Conservation (phyloP, 805 yeast species). For the Candida gorgasii region DNA sequence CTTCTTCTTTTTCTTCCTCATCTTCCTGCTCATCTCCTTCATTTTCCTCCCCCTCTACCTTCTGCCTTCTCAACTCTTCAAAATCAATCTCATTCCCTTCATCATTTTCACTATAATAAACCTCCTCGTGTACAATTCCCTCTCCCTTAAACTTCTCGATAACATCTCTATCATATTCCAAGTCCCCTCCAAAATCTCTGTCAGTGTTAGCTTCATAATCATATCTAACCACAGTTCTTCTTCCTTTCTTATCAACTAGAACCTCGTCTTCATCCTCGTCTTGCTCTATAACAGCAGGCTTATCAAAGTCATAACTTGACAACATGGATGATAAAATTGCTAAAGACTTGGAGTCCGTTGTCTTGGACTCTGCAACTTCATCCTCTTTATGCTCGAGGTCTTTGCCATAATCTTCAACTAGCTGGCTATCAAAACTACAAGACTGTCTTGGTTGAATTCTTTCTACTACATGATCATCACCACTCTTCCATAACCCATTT, state of each 20-base stretch:
- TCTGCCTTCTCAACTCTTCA: conserved; percentile 25
- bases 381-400: conserved; percentile 4
- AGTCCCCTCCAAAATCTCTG: conserved; percentile 24
- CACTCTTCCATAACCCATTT: conserved; percentile 77
- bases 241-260: conserved; percentile 38
- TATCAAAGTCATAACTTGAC: conserved; percentile 33
- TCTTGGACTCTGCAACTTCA: conserved; percentile 18
- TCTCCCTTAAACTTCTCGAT: conserved; percentile 25
- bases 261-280: conserved; percentile 37
- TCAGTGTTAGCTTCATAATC: conserved; percentile 34
- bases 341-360: conserved; percentile 22
- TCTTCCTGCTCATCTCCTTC: conserved; percentile 14
- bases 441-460: conserved; percentile 22
- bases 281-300: conserved; percentile 37
- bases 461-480: conserved; percentile 78
- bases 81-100: conserved; percentile 43
- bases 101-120: conserved; percentile 39
- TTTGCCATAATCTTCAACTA: conserved; percentile 29
- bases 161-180: conserved; percentile 22
- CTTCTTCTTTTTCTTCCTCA: conserved; percentile 18
- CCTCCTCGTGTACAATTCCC: conserved; percentile 25
- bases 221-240: conserved; percentile 30
- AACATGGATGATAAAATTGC: conserved; percentile 37
- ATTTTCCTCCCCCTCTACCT: conserved; percentile 9
- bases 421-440: conserved; percentile 28